Conservation (phyloP, 345 rosid genomes). For the Bruguiera gymnorhiza region DNA sequence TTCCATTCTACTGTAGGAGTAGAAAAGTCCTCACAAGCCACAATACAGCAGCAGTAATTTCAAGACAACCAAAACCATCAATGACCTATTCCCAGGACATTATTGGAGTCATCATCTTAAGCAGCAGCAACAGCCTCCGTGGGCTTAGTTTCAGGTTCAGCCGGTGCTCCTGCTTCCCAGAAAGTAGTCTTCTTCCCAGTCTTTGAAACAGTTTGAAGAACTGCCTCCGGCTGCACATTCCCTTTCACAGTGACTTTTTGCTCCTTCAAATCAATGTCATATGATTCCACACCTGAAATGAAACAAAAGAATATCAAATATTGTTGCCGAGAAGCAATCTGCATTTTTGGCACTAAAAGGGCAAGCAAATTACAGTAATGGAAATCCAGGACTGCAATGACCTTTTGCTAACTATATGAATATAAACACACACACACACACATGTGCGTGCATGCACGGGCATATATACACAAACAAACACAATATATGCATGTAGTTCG, state of each 20-base stretch:
- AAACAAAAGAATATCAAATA: neutral
- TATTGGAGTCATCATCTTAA: neutral
- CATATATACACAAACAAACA: no score
- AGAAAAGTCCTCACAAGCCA: neutral
- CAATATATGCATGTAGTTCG: no score
- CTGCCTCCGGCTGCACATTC: conserved; percentile 67
- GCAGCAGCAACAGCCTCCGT: neutral
- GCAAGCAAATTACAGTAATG: no score
- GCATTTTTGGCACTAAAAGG: no score
- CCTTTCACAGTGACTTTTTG: conserved; percentile 87
- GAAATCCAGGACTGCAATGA: no score
- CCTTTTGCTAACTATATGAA: no score
- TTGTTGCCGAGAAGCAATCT: neutral
- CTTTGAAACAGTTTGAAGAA: conserved; percentile 71
- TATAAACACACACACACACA: no score
- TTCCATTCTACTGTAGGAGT: neutral
- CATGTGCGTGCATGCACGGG: no score
- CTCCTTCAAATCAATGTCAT: conserved; percentile 65
- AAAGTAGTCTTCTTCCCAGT: conserved; percentile 75
- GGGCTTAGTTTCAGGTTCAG: conserved; percentile 15
- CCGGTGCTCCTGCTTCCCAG: conserved; percentile 63
- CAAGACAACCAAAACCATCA: neutral
- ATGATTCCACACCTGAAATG: conserved; percentile 70
- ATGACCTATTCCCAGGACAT: neutral
- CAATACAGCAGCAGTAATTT: neutral